Evolutionary conservation across 306 rosid genomes (phyloP), one percentile per base, ranked within the genome.

Genomic region (Trifolium subterraneum): DNA sequence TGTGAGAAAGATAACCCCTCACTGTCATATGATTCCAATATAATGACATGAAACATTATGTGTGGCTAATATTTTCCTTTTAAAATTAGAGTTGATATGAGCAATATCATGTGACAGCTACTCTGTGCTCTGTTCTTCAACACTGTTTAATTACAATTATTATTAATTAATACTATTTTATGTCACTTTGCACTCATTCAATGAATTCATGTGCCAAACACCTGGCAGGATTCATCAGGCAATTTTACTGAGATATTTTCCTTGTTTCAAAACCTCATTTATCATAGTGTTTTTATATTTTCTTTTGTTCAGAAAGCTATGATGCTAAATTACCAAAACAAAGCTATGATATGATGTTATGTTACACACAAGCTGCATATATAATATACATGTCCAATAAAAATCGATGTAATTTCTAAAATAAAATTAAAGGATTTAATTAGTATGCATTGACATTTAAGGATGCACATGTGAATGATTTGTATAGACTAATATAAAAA

Each of bases 191-290:
- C 36, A 42, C 25, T 14, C 14, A 55, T 55, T 55, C 31, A 54
- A 20, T 54, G 61, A 41, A 58, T 45, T 65, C 70, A 65, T 64
- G 82, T 31, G 74, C 74, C 63, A 72, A 55, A 64, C 54, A 64
- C 55, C 74, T 55, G 45, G 61, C 78, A 64, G 68, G 60, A 54
- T 19, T 51, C 25, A 18, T 50, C 10, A 16, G 56, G 56, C 56
- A 50, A 50, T n/a, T 50, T 16, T 50, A 20, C 23, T 50, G 8
- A 50, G 22, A 50, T 50, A 3, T 48, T 48, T 6, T 48, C 55
- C 22, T 48, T 48, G 22, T 48, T n/a, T 15, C 55, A 48, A 7
- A 48, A n/a, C 20, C 52, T 6, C 52, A 47, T 45, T 5, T 47
- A 47, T 47, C 19, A 4, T 47, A 15, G 14, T 15, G 52, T 47